Evolutionary conservation across 805 yeast species (phyloP).

Genomic region (Saturnispora sekii): DNA sequence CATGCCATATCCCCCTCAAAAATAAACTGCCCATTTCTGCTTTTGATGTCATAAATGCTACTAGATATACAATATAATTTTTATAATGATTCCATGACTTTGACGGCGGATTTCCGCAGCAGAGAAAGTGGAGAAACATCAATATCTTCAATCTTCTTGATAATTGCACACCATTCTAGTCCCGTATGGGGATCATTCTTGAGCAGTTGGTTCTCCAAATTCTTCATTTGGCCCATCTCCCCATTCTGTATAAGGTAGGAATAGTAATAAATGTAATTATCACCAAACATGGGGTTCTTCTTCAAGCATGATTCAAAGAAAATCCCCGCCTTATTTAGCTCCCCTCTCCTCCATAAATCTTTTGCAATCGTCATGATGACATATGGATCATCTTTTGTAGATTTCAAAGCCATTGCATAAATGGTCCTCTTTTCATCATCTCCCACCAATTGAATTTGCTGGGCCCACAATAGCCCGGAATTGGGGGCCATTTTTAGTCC

Average conservation of each 20-base stretch:
- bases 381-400: constrained; percentile 49
- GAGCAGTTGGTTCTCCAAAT: constrained; percentile 28
- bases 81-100: constrained; percentile 1
- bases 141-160: constrained; percentile 36
- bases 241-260: constrained; percentile 34
- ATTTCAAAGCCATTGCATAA: constrained; percentile 61
- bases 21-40: too few species aligned
- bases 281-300: constrained; percentile 57
- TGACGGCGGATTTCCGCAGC: constrained; percentile 13
- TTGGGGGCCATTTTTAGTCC: constrained; percentile 51
- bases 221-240: constrained; percentile 27
- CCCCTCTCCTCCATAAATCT: constrained; percentile 58
- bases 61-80: neutral
- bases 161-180: constrained; percentile 41
- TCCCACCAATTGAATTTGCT: constrained; percentile 41
- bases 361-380: constrained; percentile 58
- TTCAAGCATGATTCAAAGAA: constrained; percentile 62
- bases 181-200: constrained; percentile 55
- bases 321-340: constrained; percentile 48
- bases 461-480: constrained; percentile 58
- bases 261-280: constrained; percentile 62
- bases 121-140: constrained; percentile 15
- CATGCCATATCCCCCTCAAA: too few species aligned
- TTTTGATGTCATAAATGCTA: neutral
- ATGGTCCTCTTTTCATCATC: constrained; percentile 36